Evolutionary conservation across 108 stramenopile genomes (phyloP).

Genomic region (Discostella pseudostelligera): DNA sequence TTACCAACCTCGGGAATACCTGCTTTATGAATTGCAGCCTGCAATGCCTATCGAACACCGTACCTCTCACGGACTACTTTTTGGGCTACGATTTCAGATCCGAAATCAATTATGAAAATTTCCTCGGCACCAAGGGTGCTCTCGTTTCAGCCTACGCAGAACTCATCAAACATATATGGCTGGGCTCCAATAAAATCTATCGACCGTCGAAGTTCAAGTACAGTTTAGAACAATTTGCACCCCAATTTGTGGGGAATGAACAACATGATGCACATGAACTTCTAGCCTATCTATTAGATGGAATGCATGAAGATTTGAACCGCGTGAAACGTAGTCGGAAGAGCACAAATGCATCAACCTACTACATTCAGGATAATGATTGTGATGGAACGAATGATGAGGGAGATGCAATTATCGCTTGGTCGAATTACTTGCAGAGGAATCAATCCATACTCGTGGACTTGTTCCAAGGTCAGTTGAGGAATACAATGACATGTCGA

Average conservation of each 20-base stretch:
- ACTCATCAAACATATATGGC: constrained; percentile 86
- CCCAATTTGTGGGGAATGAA: constrained; percentile 85
- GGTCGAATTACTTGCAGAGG: constrained; percentile 81
- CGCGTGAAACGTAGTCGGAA: constrained; percentile 52
- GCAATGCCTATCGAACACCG: constrained; percentile 88
- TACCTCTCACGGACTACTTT: constrained; percentile 90
- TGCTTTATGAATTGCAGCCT: constrained; percentile 93
- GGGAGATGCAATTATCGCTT: constrained; percentile 79
- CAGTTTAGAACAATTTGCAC: constrained; percentile 60
- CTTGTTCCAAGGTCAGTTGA: constrained; percentile 95
- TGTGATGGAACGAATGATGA: constrained; percentile 81
- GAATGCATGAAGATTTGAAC: constrained; percentile 94
- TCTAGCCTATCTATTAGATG: constrained; percentile 83
- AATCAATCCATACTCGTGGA: constrained; percentile 92
- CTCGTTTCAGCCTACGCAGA: constrained; percentile 83
- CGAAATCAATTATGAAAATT: constrained; percentile 89
- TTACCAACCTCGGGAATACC: constrained; percentile 95
- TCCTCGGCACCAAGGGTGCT: constrained; percentile 79
- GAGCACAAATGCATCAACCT: too few species aligned
- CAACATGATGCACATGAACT: constrained; percentile 97
- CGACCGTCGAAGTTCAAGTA: constrained; percentile 65
- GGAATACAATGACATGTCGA: constrained; percentile 77
- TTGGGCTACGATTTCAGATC: constrained; percentile 72
- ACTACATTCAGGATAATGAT: constrained; percentile 85
- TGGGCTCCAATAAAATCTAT: constrained; percentile 43